Conservation (phyloP, 2,329 filamentous ascomycete genomes). For the Penicillium thymicola region DNA sequence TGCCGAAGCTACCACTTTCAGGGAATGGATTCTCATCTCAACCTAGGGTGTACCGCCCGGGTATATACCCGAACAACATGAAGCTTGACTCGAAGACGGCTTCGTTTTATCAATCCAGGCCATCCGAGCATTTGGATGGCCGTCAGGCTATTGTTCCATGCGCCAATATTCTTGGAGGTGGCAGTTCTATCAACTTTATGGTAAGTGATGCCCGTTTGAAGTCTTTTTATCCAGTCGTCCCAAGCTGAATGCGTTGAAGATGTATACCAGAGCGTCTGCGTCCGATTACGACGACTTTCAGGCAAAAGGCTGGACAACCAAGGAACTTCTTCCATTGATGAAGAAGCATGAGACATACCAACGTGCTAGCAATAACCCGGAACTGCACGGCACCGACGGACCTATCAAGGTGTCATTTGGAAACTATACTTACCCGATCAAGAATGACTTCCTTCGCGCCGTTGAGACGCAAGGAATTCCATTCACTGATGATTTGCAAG, state of each 20-base stretch:
- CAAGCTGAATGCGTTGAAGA: conserved; percentile 41
- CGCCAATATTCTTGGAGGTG: conserved; percentile 68
- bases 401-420: conserved; percentile 81
- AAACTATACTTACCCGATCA: conserved; percentile 77
- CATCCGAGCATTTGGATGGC: conserved; percentile 68
- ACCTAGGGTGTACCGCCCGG: conserved; percentile 65
- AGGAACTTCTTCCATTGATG: conserved; percentile 73
- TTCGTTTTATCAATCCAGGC: conserved; percentile 74
- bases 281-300: conserved; percentile 78
- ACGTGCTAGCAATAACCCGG: conserved; percentile 58
- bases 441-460: conserved; percentile 74
- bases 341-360: conserved; percentile 80
- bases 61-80: conserved; percentile 76
- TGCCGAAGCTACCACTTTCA: too few relatives aligned
- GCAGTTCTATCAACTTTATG: conserved; percentile 76
- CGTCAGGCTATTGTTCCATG: conserved; percentile 71
- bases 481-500: conserved; percentile 71
- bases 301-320: conserved; percentile 73
- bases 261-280: conserved; percentile 69
- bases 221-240: neutral
- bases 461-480: conserved; percentile 72
- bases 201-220: conserved; percentile 36
- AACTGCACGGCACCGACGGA: conserved; percentile 70
- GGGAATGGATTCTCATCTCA: neutral
- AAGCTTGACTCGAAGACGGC: conserved; percentile 77